These are phyloP conservation scores for Cryptosporidium parvum DNA, from an alignment of 169 alveolate species.

Conservation along the genomic window DNA sequence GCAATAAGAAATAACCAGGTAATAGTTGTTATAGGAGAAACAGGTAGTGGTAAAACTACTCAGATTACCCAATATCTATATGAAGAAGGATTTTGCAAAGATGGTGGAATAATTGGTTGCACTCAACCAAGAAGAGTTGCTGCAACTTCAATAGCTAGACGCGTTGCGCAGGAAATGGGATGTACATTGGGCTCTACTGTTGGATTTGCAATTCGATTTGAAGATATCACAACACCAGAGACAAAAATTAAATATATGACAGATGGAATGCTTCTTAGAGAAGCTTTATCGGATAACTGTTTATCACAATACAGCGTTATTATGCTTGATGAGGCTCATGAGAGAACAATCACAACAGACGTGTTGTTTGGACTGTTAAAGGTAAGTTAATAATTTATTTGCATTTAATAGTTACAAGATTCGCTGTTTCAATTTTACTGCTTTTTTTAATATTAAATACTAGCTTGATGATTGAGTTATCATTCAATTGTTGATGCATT, in stretches of 20 bases:
- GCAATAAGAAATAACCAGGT: slow-evolving; percentile 92
- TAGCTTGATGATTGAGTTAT: background rate
- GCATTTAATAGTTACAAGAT: background rate
- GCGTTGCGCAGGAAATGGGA: slow-evolving; percentile 99
- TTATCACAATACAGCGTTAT: slow-evolving; percentile 93
- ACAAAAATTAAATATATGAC: slow-evolving; percentile 99
- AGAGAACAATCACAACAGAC: slow-evolving; percentile 98
- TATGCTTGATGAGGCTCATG: slow-evolving; percentile 99
- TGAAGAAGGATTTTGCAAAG: slow-evolving; percentile 92
- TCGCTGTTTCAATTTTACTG: background rate
- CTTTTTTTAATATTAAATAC: background rate
- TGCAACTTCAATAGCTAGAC: slow-evolving; percentile 96
- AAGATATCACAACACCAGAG: slow-evolving; percentile 95
- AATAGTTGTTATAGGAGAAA: slow-evolving; percentile 98
- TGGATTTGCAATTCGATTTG: slow-evolving; percentile 96
- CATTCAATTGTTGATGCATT: slow-evolving; percentile 16
- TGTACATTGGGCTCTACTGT: slow-evolving; percentile 97
- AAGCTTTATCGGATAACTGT: slow-evolving; percentile 94
- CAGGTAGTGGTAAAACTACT: slow-evolving; percentile 99
- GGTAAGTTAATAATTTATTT: slow-evolving; percentile 77
- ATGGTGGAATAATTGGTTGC: slow-evolving; percentile 94
- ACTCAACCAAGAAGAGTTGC: slow-evolving; percentile 99
- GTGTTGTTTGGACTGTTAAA: slow-evolving; percentile 96
- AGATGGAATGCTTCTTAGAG: slow-evolving; percentile 99
- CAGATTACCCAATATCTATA: slow-evolving; percentile 96